Evolutionary conservation across 768 basidiomycete species (phyloP).

Genomic region (Exsudoporus frostii): DNA sequence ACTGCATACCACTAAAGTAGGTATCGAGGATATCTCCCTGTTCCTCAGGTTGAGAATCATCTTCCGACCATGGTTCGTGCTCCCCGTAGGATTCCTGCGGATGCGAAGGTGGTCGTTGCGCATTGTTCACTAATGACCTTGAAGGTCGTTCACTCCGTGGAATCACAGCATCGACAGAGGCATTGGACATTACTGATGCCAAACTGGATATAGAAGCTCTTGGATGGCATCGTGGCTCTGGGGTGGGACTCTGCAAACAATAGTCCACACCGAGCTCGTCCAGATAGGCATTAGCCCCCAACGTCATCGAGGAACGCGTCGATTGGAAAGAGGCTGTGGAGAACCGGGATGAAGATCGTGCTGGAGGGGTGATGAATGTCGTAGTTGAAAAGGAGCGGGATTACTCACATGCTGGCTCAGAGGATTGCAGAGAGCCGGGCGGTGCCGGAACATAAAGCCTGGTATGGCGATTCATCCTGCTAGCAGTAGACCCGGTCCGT

Average conservation of each 20-base stretch:
- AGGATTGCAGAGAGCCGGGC: neutral
- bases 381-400: neutral
- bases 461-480: constrained; percentile 15
- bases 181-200: constrained; percentile 53
- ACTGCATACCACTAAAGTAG: constrained; percentile 38
- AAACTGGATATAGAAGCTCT: constrained; percentile 51
- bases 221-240: constrained; percentile 15
- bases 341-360: constrained; percentile 17
- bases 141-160: constrained; percentile 33
- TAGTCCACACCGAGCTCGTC: constrained; percentile 32
- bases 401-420: constrained; percentile 16
- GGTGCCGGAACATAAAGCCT: constrained; percentile 20
- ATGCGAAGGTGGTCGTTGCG: constrained; percentile 13
- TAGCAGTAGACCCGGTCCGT: constrained; percentile 13
- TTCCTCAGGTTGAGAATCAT: constrained; percentile 24
- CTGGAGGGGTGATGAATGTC: constrained; percentile 7
- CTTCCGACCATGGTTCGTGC: constrained; percentile 21
- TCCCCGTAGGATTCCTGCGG: constrained; percentile 17
- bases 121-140: constrained; percentile 8
- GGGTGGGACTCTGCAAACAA: constrained; percentile 20
- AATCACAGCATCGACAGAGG: constrained; percentile 57
- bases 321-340: constrained; percentile 32
- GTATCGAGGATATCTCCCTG: constrained; percentile 40
- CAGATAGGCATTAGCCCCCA: constrained; percentile 23
- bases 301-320: constrained; percentile 27